Evolutionary conservation across 441 rosid species (phyloP), one percentile per base, ranked within the genome.

Genomic region (Flueggea neowawraea): DNA sequence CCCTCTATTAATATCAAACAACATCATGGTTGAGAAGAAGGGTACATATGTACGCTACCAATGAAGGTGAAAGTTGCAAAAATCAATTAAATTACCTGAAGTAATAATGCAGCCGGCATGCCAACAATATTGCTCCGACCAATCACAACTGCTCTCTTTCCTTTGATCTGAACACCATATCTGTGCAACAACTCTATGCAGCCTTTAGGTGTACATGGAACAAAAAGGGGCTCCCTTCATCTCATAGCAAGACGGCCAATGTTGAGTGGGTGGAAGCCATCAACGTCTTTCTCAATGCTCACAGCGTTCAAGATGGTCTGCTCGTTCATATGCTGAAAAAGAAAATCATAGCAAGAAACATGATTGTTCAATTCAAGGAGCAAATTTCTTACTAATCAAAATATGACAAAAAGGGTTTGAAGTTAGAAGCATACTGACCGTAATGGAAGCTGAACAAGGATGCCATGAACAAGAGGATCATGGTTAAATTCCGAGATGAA

Each of bases 71-170:
- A 53, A 49, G n/a, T 6, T 16, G 49, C 58, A 11, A 36, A 31
- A 47, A 32, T 11, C 36, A 62, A 58, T 9, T 45, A 7, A 15
- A 60, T 73, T 83, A 88, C 98, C 69, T 86, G 98, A 49, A 88
- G 87, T 71, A 92, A 69, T 45, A 92, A 54, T 66, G 98, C 96
- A 75, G 94, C 94, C 7, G 97, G 94, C 94, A 88, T 88, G 60
- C 97, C 98, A 39, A 92, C 98, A 44, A 92, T 90, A 78, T 92
- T 92, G 78, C 97, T 92, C 61, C 97, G 81, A 56, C 98, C 97
- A 49, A 86, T 83, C 58, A 92, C 92, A 49, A 84, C 97, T 1
- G 97, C 97, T 57, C 81, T 86, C 80, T 86, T 86, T 31, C 97
- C 98, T 80, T 90, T 88, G 69, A 92, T 83, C 16, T 70, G 77